A percentile compares a stretch with the other conserved stretches of the same genome.
Conservation (phyloP, 208 protist species). For the Leishmania aethiopica region DNA sequence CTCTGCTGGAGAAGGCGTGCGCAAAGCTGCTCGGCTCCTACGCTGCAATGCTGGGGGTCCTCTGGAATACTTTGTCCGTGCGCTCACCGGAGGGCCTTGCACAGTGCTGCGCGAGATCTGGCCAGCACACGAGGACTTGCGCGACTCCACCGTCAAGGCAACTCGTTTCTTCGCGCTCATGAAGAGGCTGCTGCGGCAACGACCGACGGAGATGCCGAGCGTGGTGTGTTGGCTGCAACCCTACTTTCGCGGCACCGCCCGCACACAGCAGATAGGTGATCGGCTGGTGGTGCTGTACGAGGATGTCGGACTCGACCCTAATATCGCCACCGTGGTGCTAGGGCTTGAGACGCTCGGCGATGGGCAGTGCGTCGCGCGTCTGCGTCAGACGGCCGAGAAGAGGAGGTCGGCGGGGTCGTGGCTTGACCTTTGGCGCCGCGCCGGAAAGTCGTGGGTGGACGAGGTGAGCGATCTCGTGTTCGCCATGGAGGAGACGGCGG, state of each 20-base stretch:
- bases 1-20: conserved; percentile 81
- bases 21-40: conserved; percentile 78
- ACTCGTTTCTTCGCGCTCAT: conserved; percentile 12
- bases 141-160: conserved; percentile 11
- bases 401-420: conserved; percentile 9
- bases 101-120: conserved; percentile 41
- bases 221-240: conserved; percentile 25
- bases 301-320: conserved; percentile 39
- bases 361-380: conserved; percentile 22
- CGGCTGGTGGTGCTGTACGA: conserved; percentile 36
- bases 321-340: conserved; percentile 32
- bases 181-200: conserved; percentile 12
- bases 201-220: not conserved
- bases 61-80: conserved; percentile 37
- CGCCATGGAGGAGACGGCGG: conserved; percentile 12
- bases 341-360: conserved; percentile 32
- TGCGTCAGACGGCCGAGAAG: conserved; percentile 31
- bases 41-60: conserved; percentile 45
- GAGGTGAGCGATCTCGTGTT: conserved; percentile 35
- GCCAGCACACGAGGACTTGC: conserved; percentile 25
- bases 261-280: conserved; percentile 28
- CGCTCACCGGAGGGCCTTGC: conserved; percentile 51
- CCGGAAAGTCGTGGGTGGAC: conserved; percentile 54
- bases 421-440: conserved; percentile 34
- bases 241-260: conserved; percentile 46